These are phyloP conservation scores for Mucor lusitanicus DNA, from an alignment of 371 early-diverging fungal genomes.

Conservation along the genomic window DNA sequence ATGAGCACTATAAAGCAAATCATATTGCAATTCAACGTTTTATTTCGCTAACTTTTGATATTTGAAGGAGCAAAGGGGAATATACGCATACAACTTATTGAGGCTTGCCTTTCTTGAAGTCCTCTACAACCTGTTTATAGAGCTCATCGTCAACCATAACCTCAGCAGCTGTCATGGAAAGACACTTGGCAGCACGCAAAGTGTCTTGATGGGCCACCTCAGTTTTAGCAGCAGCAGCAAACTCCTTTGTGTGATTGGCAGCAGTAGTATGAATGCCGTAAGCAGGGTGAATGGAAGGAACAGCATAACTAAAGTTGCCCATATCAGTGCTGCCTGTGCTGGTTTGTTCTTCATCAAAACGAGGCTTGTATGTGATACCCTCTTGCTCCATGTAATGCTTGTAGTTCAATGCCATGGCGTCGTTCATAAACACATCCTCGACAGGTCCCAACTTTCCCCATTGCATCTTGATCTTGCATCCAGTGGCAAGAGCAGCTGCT, in stretches of 20 bases:
- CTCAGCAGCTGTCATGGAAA: slow-evolving; percentile 40
- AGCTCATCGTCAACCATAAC: slow-evolving; percentile 30
- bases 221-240: slow-evolving; percentile 61
- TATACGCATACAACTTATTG: not conserved
- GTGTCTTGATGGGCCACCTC: slow-evolving; percentile 62
- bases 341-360: slow-evolving; percentile 36
- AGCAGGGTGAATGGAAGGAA: slow-evolving; percentile 27
- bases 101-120: slow-evolving; percentile 36
- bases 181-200: slow-evolving; percentile 50
- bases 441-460: slow-evolving; percentile 43
- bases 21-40: too few species aligned
- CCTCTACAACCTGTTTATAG: slow-evolving; percentile 27
- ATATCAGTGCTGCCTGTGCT: slow-evolving; percentile 70
- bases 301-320: slow-evolving; percentile 64
- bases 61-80: not conserved
- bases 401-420: slow-evolving; percentile 54
- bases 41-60: too few species aligned
- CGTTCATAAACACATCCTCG: slow-evolving; percentile 56
- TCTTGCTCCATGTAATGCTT: slow-evolving; percentile 52
- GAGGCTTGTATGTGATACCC: slow-evolving; percentile 40
- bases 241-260: slow-evolving; percentile 45
- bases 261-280: slow-evolving; percentile 29
- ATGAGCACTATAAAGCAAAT: too few species aligned
- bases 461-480: slow-evolving; percentile 58
- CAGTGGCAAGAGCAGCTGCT: slow-evolving; percentile 68